Evolutionary conservation across 2,329 filamentous ascomycete species (phyloP).

Genomic region (Hymenoscyphus repandus): DNA sequence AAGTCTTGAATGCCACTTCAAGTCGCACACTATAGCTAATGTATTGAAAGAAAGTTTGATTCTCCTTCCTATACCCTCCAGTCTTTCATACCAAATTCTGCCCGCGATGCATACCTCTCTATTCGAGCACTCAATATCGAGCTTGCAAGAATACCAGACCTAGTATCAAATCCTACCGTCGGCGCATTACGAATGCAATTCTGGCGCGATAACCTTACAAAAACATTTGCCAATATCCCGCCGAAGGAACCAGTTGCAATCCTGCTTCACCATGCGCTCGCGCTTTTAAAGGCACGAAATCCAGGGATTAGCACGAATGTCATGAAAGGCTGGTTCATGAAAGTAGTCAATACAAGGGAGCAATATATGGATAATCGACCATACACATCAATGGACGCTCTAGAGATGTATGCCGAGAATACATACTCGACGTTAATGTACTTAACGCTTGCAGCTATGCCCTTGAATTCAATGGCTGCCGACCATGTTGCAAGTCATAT

Average conservation of each 20-base stretch:
- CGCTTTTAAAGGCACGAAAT: slow-evolving; percentile 47
- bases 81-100: slow-evolving; percentile 71
- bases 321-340: slow-evolving; percentile 67
- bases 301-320: slow-evolving; percentile 35
- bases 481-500: slow-evolving; percentile 95
- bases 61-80: slow-evolving; percentile 82
- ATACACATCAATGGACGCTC: slow-evolving; percentile 63
- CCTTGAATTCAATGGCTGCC: slow-evolving; percentile 74
- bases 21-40: background rate
- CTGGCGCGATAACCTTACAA: slow-evolving; percentile 81
- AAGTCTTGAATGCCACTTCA: slow-evolving; percentile 2
- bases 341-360: slow-evolving; percentile 76
- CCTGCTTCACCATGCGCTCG: slow-evolving; percentile 68
- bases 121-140: slow-evolving; percentile 92
- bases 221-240: slow-evolving; percentile 70
- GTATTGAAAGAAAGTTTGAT: slow-evolving; percentile 66
- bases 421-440: slow-evolving; percentile 94
- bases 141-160: slow-evolving; percentile 82
- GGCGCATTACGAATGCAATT: slow-evolving; percentile 89
- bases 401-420: slow-evolving; percentile 89
- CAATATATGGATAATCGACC: slow-evolving; percentile 79
- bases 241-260: slow-evolving; percentile 90
- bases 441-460: slow-evolving; percentile 72
- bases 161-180: slow-evolving; percentile 81
- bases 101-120: slow-evolving; percentile 80